These are phyloP conservation scores for Saccharomyces hybrid DNA, from an alignment of 1,139 yeast species.

Conservation along the genomic window DNA sequence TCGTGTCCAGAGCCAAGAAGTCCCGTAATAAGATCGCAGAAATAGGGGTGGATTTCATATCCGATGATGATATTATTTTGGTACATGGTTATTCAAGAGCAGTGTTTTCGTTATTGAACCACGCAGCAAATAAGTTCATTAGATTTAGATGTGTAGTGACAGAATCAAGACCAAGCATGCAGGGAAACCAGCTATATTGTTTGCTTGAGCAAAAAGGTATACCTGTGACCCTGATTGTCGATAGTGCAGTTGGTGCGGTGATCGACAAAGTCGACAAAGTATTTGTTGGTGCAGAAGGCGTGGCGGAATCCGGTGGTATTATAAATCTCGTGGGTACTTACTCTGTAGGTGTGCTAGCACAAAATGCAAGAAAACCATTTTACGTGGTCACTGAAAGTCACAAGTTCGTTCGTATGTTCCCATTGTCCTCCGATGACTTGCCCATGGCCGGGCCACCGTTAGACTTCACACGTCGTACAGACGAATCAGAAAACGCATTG, in stretches of 20 bases:
- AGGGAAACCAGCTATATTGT: constrained; percentile 72
- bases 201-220: constrained; percentile 65
- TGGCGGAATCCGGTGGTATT: constrained; percentile 97
- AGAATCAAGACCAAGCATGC: constrained; percentile 81
- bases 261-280: constrained; percentile 89
- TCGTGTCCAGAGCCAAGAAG: constrained; percentile 85
- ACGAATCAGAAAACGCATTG: constrained; percentile 31
- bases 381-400: constrained; percentile 94
- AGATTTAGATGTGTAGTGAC: constrained; percentile 89
- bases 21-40: constrained; percentile 84
- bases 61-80: constrained; percentile 84
- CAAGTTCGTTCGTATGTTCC: constrained; percentile 93
- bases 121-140: constrained; percentile 66
- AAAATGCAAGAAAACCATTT: constrained; percentile 83
- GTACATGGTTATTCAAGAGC: constrained; percentile 94
- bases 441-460: constrained; percentile 49
- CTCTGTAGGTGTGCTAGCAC: constrained; percentile 90
- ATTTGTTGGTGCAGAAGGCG: constrained; percentile 97
- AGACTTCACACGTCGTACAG: constrained; percentile 35
- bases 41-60: constrained; percentile 79
- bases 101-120: constrained; percentile 64
- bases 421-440: constrained; percentile 86
- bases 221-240: constrained; percentile 88
- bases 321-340: constrained; percentile 93
- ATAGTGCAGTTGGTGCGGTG: constrained; percentile 89